Percentiles rank a stretch among this genome's conserved stretches.
These are phyloP conservation scores for Leccinum truebloodii DNA, from an alignment of 768 basidiomycete species.

Conservation along the genomic window DNA sequence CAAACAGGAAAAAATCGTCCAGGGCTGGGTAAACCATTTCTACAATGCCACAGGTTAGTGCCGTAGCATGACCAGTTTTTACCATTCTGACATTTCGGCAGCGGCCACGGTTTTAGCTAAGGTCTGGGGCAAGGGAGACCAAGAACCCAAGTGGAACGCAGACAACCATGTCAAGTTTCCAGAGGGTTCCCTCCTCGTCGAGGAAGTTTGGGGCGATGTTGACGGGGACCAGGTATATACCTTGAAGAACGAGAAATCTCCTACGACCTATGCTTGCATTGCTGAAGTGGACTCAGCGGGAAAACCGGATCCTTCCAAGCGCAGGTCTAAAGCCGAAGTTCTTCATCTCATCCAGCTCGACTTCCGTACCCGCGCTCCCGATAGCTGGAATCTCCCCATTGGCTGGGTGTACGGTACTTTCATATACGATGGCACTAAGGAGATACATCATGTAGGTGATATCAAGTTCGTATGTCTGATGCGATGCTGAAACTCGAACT, in stretches of 20 bases:
- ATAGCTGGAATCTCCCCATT: not conserved
- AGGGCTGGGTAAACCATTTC: conserved; percentile 2
- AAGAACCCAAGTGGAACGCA: not conserved
- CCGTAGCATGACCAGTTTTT: not conserved
- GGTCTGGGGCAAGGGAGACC: not conserved
- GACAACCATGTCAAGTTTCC: not conserved
- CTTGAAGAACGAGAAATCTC: not conserved
- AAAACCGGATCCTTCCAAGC: not conserved
- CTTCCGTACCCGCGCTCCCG: not conserved
- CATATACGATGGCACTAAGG: not conserved
- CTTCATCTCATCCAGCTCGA: conserved; percentile 4
- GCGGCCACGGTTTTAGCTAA: not conserved
- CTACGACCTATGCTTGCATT: not conserved
- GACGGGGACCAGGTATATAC: not conserved
- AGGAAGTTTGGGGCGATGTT: not conserved
- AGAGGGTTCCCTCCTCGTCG: not conserved
- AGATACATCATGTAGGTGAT: not conserved
- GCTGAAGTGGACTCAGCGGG: not conserved
- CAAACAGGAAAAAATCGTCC: not conserved
- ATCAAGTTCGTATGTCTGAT: not conserved
- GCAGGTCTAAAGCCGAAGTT: not conserved
- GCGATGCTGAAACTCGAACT: not conserved
- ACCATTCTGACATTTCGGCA: not conserved
- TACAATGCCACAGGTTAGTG: conserved; percentile 2
- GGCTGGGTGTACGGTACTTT: conserved; percentile 5